Conservation (phyloP, 352 stramenopile species). For the Pythium angustatum region DNA sequence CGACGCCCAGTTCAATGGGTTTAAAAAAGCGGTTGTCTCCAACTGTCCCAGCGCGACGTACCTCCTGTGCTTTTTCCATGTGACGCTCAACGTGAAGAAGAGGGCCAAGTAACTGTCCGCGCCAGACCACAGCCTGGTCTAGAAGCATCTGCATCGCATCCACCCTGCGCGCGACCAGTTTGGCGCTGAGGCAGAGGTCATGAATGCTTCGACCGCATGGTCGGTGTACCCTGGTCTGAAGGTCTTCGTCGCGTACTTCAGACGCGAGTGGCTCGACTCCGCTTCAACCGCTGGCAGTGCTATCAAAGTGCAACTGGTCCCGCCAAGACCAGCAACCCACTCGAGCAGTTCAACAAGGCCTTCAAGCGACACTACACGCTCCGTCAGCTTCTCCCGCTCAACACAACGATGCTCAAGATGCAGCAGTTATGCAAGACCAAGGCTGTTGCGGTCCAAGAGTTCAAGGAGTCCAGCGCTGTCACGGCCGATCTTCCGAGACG, state of each 20-base stretch:
- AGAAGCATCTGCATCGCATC: slow-evolving; percentile 25
- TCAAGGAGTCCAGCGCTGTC: background rate
- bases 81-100: slow-evolving; percentile 30
- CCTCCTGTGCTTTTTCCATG: slow-evolving; percentile 37
- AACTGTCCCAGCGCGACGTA: slow-evolving; percentile 13
- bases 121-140: slow-evolving; percentile 5
- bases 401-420: slow-evolving; percentile 10
- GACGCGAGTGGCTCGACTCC: slow-evolving; percentile 23
- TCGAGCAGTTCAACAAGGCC: slow-evolving; percentile 23
- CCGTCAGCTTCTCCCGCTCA: slow-evolving; percentile 4
- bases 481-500: slow-evolving; percentile 14
- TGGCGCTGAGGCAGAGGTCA: background rate
- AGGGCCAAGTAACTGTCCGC: background rate
- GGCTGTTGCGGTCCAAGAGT: slow-evolving; percentile 1
- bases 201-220: background rate
- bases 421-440: slow-evolving; percentile 14
- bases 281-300: slow-evolving; percentile 14
- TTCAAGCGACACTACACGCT: slow-evolving; percentile 21
- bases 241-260: slow-evolving; percentile 21
- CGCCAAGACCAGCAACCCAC: slow-evolving; percentile 14
- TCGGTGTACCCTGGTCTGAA: background rate
- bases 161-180: slow-evolving; percentile 15
- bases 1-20: slow-evolving; percentile 17
- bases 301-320: background rate
- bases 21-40: background rate